Evolutionary conservation across 352 stramenopile species (phyloP), one percentile per base, ranked within the genome.

Genomic region (Pythium grandisporangium): DNA sequence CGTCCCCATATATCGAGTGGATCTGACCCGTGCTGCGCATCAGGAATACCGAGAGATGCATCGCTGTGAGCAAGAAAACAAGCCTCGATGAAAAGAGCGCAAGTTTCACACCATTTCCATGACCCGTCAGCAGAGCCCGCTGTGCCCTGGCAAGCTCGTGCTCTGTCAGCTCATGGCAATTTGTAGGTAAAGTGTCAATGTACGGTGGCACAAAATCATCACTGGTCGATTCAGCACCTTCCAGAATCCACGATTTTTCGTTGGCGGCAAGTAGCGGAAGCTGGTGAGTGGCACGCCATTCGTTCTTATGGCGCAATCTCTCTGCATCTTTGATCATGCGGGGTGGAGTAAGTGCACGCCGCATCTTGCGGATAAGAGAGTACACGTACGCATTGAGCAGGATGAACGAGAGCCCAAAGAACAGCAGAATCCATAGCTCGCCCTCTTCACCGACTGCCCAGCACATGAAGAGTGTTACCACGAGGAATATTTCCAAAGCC

Each of bases 21-120:
- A 85, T 64, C 22, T 78, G 57, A 27, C 55, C 47, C 5, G 45
- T 52, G 10, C 64, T 79, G 12, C 71, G 71, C 34, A 84, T 55
- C 27, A 85, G 45, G 37, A 88, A 85, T 6, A 66, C 62, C 2
- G 69, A 68, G 4, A 88, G 37, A 41, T 88, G 74, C 40, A 88
- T 59, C 17, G 74, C 74, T 7, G 72, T 83, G 22, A 88, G 58
- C 14, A 88, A 39, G n/a, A 88, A 84, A 17, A 84, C 67, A 37
- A 88, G 61, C 2, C 71, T 61, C 30, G 70, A 84, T 7, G 55
- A 82, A 55, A 88, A 84, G 2, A 85, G 39, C 12, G 71, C 70
- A 6, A 88, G 48, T 10, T 70, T 24, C 1, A 83, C 71, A 10
- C 74, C 74, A 22, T 88, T 51, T 23, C 56, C 66, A 23, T 26